phyloP scores from a whole-genome alignment of 805 yeast genomes.

The Wickerhamiella azyma region DNA sequence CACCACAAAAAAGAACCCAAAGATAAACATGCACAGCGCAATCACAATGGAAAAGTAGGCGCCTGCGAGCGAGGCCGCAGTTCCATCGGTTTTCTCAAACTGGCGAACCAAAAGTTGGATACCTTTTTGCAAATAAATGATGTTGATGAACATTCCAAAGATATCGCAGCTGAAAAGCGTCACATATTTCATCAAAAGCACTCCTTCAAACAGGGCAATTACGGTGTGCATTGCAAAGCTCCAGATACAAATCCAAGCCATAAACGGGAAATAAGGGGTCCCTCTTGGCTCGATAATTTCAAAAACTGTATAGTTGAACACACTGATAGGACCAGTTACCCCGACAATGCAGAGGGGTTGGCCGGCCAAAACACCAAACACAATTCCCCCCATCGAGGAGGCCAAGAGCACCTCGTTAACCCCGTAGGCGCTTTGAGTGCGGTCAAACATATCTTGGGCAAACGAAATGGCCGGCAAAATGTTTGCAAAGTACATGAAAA shows the following conservation, averaged over 20 bases:
- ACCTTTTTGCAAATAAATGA: conserved; percentile 83
- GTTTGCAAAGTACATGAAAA: conserved; percentile 79
- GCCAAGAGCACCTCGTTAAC: conserved; percentile 78
- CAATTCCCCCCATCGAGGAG: conserved; percentile 77
- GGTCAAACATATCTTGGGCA: conserved; percentile 94
- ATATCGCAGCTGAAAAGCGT: conserved; percentile 81
- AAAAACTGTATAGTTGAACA: conserved; percentile 82
- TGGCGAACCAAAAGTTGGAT: conserved; percentile 67
- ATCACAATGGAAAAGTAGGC: conserved; percentile 69
- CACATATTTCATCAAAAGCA: conserved; percentile 52
- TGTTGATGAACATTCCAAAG: conserved; percentile 81
- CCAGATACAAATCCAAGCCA: conserved; percentile 96
- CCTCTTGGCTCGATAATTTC: conserved; percentile 44
- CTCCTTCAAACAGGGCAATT: conserved; percentile 56
- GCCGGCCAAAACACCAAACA: conserved; percentile 75
- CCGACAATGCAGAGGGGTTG: conserved; percentile 94
- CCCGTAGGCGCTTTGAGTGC: conserved; percentile 76
- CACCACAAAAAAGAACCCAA: conserved; percentile 49
- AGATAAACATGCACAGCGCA: conserved; percentile 59
- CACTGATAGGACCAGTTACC: conserved; percentile 90
- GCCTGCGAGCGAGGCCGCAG: conserved; percentile 17
- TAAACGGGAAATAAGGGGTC: conserved; percentile 62
- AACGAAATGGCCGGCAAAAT: conserved; percentile 86
- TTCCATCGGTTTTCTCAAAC: conserved; percentile 32
- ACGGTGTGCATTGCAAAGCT: conserved; percentile 65